phyloP scores from a whole-genome alignment of 306 rosid species.

The Parietaria judaica region DNA sequence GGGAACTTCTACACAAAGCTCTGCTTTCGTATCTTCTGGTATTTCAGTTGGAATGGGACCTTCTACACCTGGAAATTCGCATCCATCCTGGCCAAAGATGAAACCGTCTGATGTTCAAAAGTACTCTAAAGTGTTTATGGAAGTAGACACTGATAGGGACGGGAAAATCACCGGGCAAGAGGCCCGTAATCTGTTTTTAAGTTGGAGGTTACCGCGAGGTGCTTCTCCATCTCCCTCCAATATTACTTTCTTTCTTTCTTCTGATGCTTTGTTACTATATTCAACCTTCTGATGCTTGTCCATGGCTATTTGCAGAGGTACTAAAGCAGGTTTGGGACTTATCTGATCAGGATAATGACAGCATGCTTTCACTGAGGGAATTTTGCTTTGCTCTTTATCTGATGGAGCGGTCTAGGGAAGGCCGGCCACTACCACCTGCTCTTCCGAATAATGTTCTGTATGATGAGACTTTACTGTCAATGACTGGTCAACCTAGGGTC shows the following conservation, averaged over 20 bases:
- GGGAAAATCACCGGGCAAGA: slow-evolving; percentile 93
- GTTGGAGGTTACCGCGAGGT: slow-evolving; percentile 99
- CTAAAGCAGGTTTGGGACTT: slow-evolving; percentile 96
- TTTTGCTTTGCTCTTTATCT: slow-evolving; percentile 88
- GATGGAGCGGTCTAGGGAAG: slow-evolving; percentile 93
- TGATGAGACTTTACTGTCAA: slow-evolving; percentile 70
- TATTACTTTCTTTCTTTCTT: not conserved
- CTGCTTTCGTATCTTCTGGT: slow-evolving; percentile 46
- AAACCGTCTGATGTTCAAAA: slow-evolving; percentile 88
- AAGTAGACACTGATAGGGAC: slow-evolving; percentile 90
- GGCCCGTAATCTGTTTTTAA: slow-evolving; percentile 85
- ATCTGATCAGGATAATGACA: slow-evolving; percentile 93
- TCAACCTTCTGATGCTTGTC: not conserved
- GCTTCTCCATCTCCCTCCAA: slow-evolving; percentile 7
- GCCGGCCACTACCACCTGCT: slow-evolving; percentile 68
- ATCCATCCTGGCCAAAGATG: slow-evolving; percentile 90
- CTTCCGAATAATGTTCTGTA: slow-evolving; percentile 60
- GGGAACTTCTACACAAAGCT: slow-evolving; percentile 28
- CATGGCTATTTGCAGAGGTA: slow-evolving; percentile 56
- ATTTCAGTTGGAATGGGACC: slow-evolving; percentile 46
- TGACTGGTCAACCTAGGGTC: slow-evolving; percentile 68
- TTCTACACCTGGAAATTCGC: slow-evolving; percentile 45
- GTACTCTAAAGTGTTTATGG: slow-evolving; percentile 76
- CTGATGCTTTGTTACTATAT: not conserved
- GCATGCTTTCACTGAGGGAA: slow-evolving; percentile 95